Evolutionary conservation across 176 grass and related monocot genomes (phyloP).

Genomic region (Phoenix roebelenii): DNA sequence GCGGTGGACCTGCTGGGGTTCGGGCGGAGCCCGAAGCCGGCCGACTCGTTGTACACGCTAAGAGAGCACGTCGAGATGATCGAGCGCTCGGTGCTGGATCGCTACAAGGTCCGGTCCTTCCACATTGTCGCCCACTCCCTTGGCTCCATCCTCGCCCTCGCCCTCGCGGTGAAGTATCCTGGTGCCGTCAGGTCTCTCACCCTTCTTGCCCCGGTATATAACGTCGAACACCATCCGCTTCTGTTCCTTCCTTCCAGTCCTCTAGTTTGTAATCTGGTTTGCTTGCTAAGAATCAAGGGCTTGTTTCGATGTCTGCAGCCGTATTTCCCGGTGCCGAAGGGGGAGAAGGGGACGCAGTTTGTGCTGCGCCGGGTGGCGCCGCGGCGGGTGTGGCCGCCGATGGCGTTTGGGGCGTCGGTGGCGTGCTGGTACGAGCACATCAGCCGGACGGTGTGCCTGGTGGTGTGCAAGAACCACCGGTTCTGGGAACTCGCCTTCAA

Average conservation of each 20-base stretch:
- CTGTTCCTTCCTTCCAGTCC: no score
- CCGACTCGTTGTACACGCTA: slow-evolving; percentile 46
- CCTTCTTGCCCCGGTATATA: slow-evolving; percentile 31
- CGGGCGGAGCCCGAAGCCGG: slow-evolving; percentile 43
- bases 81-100: slow-evolving; percentile 38
- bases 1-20: slow-evolving; percentile 48
- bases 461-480: slow-evolving; percentile 12
- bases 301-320: neutral
- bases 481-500: slow-evolving; percentile 10
- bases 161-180: slow-evolving; percentile 39
- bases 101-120: slow-evolving; percentile 36
- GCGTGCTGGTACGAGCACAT: slow-evolving; percentile 20
- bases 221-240: no score
- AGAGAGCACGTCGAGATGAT: slow-evolving; percentile 56
- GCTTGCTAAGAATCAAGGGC: no score
- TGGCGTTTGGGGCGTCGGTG: slow-evolving; percentile 12
- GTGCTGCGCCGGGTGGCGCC: slow-evolving; percentile 15
- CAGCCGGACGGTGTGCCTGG: slow-evolving; percentile 12
- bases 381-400: slow-evolving; percentile 10
- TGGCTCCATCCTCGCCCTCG: slow-evolving; percentile 43
- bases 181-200: slow-evolving; percentile 44
- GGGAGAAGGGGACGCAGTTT: slow-evolving; percentile 10
- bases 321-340: slow-evolving; percentile 10
- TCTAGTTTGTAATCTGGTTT: no score
- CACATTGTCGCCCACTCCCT: slow-evolving; percentile 56